Evolutionary conservation across 2,329 filamentous ascomycete species (phyloP).

Genomic region (Calonectria crousiana): DNA sequence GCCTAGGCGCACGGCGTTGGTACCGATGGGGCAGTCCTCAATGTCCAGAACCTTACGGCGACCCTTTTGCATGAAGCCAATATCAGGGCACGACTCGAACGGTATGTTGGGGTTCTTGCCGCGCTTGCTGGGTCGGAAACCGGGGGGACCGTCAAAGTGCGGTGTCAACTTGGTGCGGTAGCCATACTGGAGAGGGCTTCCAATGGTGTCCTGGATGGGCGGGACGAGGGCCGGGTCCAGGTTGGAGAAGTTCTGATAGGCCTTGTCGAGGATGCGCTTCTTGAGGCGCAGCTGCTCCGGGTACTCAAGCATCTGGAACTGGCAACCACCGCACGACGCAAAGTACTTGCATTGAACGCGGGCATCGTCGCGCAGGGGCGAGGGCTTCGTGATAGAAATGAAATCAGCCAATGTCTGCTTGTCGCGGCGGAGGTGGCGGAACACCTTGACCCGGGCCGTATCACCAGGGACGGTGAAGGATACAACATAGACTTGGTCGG

Average conservation of each 20-base stretch:
- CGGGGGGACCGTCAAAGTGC: slow-evolving; percentile 87
- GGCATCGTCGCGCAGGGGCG: slow-evolving; percentile 80
- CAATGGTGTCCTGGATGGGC: slow-evolving; percentile 83
- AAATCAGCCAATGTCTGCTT: slow-evolving; percentile 86
- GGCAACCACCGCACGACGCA: slow-evolving; percentile 87
- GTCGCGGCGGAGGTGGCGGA: slow-evolving; percentile 74
- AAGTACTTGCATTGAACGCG: slow-evolving; percentile 90
- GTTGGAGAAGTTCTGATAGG: slow-evolving; percentile 91
- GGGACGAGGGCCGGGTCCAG: slow-evolving; percentile 82
- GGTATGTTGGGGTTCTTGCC: slow-evolving; percentile 59
- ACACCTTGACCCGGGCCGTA: slow-evolving; percentile 80
- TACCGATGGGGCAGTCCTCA: slow-evolving; percentile 96
- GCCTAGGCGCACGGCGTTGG: slow-evolving; percentile 83
- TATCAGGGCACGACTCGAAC: slow-evolving; percentile 77
- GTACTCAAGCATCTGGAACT: slow-evolving; percentile 98
- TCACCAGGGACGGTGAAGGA: slow-evolving; percentile 93
- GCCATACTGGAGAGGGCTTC: slow-evolving; percentile 89
- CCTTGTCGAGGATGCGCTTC: slow-evolving; percentile 87
- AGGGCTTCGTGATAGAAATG: slow-evolving; percentile 79
- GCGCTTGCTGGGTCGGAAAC: slow-evolving; percentile 61
- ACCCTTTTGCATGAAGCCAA: slow-evolving; percentile 94
- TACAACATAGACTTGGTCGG: slow-evolving; percentile 80
- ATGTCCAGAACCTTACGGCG: slow-evolving; percentile 86
- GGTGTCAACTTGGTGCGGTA: slow-evolving; percentile 98
- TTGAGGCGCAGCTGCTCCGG: slow-evolving; percentile 88